phyloP scores from a whole-genome alignment of 192 early-diverging fungal species.

The Linnemannia elongata region DNA sequence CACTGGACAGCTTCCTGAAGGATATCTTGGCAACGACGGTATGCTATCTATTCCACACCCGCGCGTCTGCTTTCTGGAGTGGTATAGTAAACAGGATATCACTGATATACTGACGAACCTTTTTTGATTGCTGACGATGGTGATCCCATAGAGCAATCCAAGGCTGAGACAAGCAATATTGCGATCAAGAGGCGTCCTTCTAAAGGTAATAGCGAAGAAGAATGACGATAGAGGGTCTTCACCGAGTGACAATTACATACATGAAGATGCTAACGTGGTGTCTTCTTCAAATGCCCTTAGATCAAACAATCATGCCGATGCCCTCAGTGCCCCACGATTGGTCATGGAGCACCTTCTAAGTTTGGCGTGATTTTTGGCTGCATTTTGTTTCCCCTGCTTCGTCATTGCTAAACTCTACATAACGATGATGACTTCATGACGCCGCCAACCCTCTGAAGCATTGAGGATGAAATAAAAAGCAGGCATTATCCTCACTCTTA shows the following conservation, averaged over 20 bases:
- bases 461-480: neutral
- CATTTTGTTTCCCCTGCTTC: neutral
- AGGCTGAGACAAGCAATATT: constrained; percentile 23
- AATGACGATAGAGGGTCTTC: neutral
- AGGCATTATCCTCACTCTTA: neutral
- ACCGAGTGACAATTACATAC: neutral
- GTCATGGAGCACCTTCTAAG: constrained; percentile 52
- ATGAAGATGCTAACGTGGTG: neutral
- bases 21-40: constrained; percentile 20
- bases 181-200: constrained; percentile 41
- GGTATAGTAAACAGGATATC: neutral
- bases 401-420: neutral
- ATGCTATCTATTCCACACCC: neutral
- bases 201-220: constrained; percentile 19
- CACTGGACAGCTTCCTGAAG: constrained; percentile 43
- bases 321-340: constrained; percentile 51
- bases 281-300: neutral
- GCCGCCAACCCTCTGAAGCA: neutral
- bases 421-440: constrained; percentile 14
- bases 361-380: neutral
- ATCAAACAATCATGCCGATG: constrained; percentile 41
- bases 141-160: constrained; percentile 9
- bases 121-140: neutral
- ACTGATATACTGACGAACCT: too few species aligned
- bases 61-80: neutral